Evolutionary conservation across 106 monocot genomes (phyloP), one percentile per base, ranked within the genome.

Genomic region (Amphibolis antarctica): DNA sequence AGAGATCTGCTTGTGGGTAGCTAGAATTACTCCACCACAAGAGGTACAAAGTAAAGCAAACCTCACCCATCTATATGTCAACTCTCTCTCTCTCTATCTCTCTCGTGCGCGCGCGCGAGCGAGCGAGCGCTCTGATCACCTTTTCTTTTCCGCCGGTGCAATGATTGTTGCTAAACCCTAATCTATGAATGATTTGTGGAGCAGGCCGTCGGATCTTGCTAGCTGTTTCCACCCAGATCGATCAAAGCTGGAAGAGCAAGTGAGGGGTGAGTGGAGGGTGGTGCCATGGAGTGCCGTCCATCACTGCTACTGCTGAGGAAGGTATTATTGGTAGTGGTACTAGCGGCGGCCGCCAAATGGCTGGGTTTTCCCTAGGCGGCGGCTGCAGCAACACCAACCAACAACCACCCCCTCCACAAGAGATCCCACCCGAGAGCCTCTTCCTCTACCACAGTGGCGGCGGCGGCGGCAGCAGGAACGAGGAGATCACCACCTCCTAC

Each of bases 361-460:
- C 83, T 28, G 87, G 87, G 27, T 88, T 88, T 75, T 71, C 80
- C 59, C 76, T 88, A 81, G 73, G 73, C 9, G 58, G 59, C 13
- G 48, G 54, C n/a, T n/a, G n/a, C n/a, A n/a, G n/a, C n/a, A n/a
- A n/a, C n/a, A n/a, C n/a, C 62, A 59, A 63, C 44, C 62, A 55
- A 14, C 58, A 74, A 31, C 73, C 47, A 17, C 57, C 64, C 11
- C 58, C 65, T 10, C 19, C 53, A 12, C 49, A 36, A 12, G 71
- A 53, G 63, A 69, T 84, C 64, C 77, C 74, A 0, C 71, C 80
- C 0, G 84, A 80, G 43, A 77, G 50, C 42, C 77, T 80, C 53
- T 84, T 84, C 65, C 74, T 80, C 48, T 80, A 71, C 71, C 54
- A 61, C 68, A 56, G 69, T 45, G 68, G 68, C 55, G 47, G 64